Conservation (phyloP, 164 flowering plant species). For the Tinospora cordifolia region DNA sequence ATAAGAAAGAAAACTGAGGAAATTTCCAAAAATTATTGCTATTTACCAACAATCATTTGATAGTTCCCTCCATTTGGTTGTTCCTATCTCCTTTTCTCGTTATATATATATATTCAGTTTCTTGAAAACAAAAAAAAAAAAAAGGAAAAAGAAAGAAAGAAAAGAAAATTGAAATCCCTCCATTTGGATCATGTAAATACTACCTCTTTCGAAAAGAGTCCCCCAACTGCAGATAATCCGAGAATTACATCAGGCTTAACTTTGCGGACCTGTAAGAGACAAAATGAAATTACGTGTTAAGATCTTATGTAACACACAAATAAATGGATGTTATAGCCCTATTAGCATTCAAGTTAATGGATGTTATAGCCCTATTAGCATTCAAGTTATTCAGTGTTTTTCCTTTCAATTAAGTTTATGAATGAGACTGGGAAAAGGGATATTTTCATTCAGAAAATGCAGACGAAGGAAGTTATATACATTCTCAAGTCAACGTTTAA, state of each 20-base stretch:
- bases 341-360: neutral
- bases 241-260: slow-evolving; percentile 98
- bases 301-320: neutral
- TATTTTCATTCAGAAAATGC: too few species aligned
- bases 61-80: neutral
- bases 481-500: too few species aligned
- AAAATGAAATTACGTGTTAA: neutral
- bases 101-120: too few species aligned
- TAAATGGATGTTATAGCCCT: neutral
- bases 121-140: too few species aligned
- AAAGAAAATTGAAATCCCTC: too few species aligned
- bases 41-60: neutral
- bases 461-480: too few species aligned
- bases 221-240: slow-evolving; percentile 96
- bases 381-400: neutral
- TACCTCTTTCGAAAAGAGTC: slow-evolving; percentile 91
- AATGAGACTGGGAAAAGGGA: neutral
- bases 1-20: neutral
- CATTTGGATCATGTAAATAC: neutral
- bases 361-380: neutral
- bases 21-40: neutral
- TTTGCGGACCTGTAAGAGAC: slow-evolving; percentile 52
- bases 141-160: too few species aligned
- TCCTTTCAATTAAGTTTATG: neutral
- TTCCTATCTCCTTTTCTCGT: too few species aligned